These are phyloP conservation scores for Candida loeiensis DNA, from an alignment of 805 yeast species.

Conservation along the genomic window DNA sequence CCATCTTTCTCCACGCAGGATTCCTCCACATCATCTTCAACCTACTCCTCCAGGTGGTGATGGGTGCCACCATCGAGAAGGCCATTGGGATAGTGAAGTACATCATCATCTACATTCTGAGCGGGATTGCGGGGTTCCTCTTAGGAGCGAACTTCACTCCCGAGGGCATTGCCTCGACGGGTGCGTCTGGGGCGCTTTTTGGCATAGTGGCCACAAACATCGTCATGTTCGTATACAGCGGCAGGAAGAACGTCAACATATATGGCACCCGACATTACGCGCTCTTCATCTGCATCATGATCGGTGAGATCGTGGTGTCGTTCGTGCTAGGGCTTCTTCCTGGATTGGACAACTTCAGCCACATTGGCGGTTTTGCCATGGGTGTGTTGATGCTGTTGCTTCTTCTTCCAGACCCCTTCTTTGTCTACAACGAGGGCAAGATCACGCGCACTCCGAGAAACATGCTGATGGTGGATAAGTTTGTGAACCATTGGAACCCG, in stretches of 20 bases:
- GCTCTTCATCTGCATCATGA: slow-evolving; percentile 42
- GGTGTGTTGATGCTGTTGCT: slow-evolving; percentile 52
- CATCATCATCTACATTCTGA: slow-evolving; percentile 50
- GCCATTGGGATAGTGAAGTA: slow-evolving; percentile 54
- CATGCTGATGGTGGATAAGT: slow-evolving; percentile 27
- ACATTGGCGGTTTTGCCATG: slow-evolving; percentile 69
- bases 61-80: slow-evolving; percentile 59
- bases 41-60: slow-evolving; percentile 53
- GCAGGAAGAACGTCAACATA: slow-evolving; percentile 45
- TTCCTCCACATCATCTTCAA: slow-evolving; percentile 65
- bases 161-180: slow-evolving; percentile 61
- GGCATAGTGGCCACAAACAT: slow-evolving; percentile 65
- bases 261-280: slow-evolving; percentile 46
- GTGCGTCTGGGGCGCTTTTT: slow-evolving; percentile 69
- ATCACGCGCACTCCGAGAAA: slow-evolving; percentile 27
- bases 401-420: slow-evolving; percentile 55
- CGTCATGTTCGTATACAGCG: slow-evolving; percentile 50
- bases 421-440: slow-evolving; percentile 38
- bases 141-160: slow-evolving; percentile 71
- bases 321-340: slow-evolving; percentile 66
- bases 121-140: slow-evolving; percentile 66
- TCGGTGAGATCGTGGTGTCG: slow-evolving; percentile 56
- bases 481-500: slow-evolving; percentile 40
- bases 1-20: slow-evolving; percentile 73
- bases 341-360: slow-evolving; percentile 71